Evolutionary conservation across 495 filamentous ascomycete species (phyloP).

Genomic region (Aspergillus leporis): DNA sequence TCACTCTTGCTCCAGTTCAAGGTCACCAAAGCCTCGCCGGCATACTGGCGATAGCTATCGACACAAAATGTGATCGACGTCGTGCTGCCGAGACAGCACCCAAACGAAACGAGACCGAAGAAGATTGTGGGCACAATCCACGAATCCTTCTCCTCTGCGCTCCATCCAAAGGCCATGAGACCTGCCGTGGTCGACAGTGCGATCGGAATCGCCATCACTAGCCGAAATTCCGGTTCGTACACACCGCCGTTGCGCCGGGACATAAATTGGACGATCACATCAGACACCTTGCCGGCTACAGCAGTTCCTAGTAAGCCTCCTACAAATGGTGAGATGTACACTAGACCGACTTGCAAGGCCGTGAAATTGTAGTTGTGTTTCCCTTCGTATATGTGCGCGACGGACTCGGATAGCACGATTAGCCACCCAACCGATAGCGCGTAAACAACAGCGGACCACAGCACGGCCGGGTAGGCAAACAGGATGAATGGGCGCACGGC

Average conservation of each 20-base stretch:
- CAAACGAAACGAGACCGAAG: slow-evolving; percentile 91
- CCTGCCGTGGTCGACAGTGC: slow-evolving; percentile 78
- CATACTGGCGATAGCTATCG: slow-evolving; percentile 91
- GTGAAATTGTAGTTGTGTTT: slow-evolving; percentile 71
- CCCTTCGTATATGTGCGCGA: slow-evolving; percentile 73
- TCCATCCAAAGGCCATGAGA: slow-evolving; percentile 94
- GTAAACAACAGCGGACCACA: slow-evolving; percentile 90
- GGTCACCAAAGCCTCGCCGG: slow-evolving; percentile 91
- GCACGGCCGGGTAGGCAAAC: slow-evolving; percentile 82
- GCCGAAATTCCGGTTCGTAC: slow-evolving; percentile 93
- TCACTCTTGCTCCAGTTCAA: slow-evolving; percentile 90
- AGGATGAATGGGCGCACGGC: slow-evolving; percentile 79
- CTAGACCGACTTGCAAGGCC: slow-evolving; percentile 75
- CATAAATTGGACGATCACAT: slow-evolving; percentile 79
- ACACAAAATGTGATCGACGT: slow-evolving; percentile 94
- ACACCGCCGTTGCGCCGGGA: slow-evolving; percentile 83
- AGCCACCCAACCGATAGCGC: slow-evolving; percentile 91
- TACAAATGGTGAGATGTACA: slow-evolving; percentile 88
- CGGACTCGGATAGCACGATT: slow-evolving; percentile 88
- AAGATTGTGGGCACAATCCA: slow-evolving; percentile 95
- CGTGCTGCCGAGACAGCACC: slow-evolving; percentile 88
- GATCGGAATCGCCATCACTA: slow-evolving; percentile 88
- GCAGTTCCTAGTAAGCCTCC: slow-evolving; percentile 88
- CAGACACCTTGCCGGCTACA: slow-evolving; percentile 85
- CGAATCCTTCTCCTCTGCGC: slow-evolving; percentile 65